Conservation (phyloP, 1,139 yeast genomes). For the Sporopachydermia cereana region DNA sequence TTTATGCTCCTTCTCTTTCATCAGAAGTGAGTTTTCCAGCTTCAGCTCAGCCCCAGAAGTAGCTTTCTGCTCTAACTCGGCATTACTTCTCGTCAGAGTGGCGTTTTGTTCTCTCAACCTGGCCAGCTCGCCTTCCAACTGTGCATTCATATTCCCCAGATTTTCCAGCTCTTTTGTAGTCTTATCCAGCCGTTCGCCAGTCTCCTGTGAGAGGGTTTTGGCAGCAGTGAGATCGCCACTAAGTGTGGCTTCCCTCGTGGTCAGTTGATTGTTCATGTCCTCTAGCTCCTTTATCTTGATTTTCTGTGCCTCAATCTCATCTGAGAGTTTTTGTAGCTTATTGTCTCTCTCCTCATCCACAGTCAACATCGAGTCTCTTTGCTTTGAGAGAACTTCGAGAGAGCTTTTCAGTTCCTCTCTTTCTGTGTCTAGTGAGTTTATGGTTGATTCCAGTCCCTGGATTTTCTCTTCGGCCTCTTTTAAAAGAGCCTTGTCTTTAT, state of each 20-base stretch:
- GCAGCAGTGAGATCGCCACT: slow-evolving; percentile 6
- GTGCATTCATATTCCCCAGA: neutral
- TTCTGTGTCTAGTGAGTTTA: neutral
- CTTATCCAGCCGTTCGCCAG: neutral
- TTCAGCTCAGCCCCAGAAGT: slow-evolving; percentile 3
- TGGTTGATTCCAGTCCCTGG: neutral
- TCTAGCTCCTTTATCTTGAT: slow-evolving; percentile 18
- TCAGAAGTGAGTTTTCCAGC: neutral
- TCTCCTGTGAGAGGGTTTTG: neutral
- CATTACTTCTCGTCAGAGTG: neutral
- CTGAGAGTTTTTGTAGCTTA: slow-evolving; percentile 13
- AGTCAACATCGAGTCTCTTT: neutral
- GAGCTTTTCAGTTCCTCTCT: neutral
- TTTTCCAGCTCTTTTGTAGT: no score
- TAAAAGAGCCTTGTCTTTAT: slow-evolving; percentile 5
- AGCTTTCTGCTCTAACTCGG: slow-evolving; percentile 7
- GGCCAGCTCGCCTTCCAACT: slow-evolving; percentile 3
- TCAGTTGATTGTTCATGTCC: slow-evolving; percentile 10
- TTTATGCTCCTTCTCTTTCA: slow-evolving; percentile 15
- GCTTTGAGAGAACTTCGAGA: slow-evolving; percentile 8
- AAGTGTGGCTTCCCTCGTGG: slow-evolving; percentile 8
- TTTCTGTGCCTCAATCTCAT: slow-evolving; percentile 21
- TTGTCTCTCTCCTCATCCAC: slow-evolving; percentile 8
- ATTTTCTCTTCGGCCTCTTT: slow-evolving; percentile 10
- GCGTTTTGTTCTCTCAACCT: slow-evolving; percentile 5